Percentiles rank a stretch among this genome's conserved stretches.
These are phyloP conservation scores for Hypholoma fasciculare DNA, from an alignment of 768 basidiomycete species.

Conservation along the genomic window DNA sequence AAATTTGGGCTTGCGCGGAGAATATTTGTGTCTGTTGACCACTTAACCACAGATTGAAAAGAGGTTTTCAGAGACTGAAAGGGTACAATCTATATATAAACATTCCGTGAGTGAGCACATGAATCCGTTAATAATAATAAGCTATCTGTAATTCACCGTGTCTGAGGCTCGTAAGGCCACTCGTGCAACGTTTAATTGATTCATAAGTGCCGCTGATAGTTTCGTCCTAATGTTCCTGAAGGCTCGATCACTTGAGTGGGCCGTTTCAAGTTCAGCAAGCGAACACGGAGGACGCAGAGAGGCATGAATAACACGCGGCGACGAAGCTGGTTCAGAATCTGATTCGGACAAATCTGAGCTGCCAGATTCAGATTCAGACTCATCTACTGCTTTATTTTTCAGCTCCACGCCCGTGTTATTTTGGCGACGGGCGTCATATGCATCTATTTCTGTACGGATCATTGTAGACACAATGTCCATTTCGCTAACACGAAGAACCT, in stretches of 20 bases:
- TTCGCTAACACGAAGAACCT: conserved; percentile 6
- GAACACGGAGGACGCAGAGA: too few relatives aligned
- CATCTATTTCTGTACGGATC: neutral
- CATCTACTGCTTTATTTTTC: too few relatives aligned
- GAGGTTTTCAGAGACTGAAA: conserved; percentile 23
- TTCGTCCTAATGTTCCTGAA: too few relatives aligned
- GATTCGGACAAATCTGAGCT: neutral
- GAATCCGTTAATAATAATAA: neutral
- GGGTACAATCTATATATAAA: conserved; percentile 20
- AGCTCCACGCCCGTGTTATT: neutral
- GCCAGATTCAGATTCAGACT: too few relatives aligned
- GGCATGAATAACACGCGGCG: neutral
- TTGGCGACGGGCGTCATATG: neutral
- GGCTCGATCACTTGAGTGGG: too few relatives aligned
- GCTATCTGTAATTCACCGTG: neutral
- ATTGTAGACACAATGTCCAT: conserved; percentile 5
- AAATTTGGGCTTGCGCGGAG: conserved; percentile 31
- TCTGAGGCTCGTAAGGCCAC: neutral
- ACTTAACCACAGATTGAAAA: conserved; percentile 28
- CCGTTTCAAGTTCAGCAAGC: too few relatives aligned
- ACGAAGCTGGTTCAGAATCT: neutral
- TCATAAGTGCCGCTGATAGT: too few relatives aligned
- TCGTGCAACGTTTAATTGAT: too few relatives aligned
- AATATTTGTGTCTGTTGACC: conserved; percentile 24
- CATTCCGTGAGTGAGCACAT: neutral